These are phyloP conservation scores for Vanderwaltozyma tropicalis DNA, from an alignment of 805 yeast species.

Conservation along the genomic window DNA sequence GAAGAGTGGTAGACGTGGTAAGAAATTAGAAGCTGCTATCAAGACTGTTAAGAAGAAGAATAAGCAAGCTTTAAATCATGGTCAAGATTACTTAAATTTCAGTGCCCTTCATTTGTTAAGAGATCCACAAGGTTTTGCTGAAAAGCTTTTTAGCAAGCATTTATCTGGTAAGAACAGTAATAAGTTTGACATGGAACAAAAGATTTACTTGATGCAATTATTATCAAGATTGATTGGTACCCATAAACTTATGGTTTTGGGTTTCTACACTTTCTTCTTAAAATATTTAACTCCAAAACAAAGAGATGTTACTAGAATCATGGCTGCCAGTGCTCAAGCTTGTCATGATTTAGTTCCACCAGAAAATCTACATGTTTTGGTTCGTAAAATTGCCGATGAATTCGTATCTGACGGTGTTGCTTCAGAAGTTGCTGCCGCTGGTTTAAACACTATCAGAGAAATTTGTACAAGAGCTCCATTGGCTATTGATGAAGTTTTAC, in stretches of 20 bases:
- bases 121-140: slow-evolving; percentile 98
- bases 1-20: slow-evolving; percentile 68
- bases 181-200: slow-evolving; percentile 76
- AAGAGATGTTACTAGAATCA: slow-evolving; percentile 82
- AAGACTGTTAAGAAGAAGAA: slow-evolving; percentile 58
- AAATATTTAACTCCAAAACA: slow-evolving; percentile 93
- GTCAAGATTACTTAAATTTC: slow-evolving; percentile 61
- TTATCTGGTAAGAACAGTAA: slow-evolving; percentile 58
- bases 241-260: slow-evolving; percentile 83
- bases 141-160: slow-evolving; percentile 62
- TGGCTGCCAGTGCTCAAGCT: slow-evolving; percentile 97
- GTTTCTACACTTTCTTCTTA: slow-evolving; percentile 78
- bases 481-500: slow-evolving; percentile 77
- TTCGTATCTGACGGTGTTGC: slow-evolving; percentile 98
- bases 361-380: slow-evolving; percentile 67
- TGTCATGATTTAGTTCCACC: slow-evolving; percentile 97
- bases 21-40: slow-evolving; percentile 66
- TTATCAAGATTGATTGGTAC: slow-evolving; percentile 86
- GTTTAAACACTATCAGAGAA: slow-evolving; percentile 90
- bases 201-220: slow-evolving; percentile 77
- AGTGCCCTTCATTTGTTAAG: slow-evolving; percentile 88
- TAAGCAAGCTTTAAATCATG: slow-evolving; percentile 44
- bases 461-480: slow-evolving; percentile 87
- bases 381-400: slow-evolving; percentile 91
- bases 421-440: slow-evolving; percentile 96